Percentiles rank a stretch among this genome's conserved stretches.
Conservation (phyloP, 2,329 filamentous ascomycete genomes). For the Plectosphaerella plurivora region DNA sequence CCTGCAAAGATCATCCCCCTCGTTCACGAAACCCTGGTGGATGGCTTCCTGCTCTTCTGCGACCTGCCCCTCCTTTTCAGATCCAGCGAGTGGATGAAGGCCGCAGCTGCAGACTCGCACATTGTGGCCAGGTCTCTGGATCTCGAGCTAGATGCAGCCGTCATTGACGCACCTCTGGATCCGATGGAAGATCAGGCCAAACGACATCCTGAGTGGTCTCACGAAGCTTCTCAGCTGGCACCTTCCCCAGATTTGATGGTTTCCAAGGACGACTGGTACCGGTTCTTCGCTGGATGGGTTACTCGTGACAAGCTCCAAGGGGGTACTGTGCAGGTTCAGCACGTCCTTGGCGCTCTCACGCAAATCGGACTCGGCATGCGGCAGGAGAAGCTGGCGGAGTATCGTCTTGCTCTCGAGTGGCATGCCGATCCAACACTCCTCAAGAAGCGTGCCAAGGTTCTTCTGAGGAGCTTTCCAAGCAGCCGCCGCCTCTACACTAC, state of each 20-base stretch:
- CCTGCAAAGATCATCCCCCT: slow-evolving; percentile 22
- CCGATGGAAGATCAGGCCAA: not conserved
- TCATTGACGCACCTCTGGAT: not conserved
- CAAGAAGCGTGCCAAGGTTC: slow-evolving; percentile 66
- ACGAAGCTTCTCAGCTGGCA: slow-evolving; percentile 12
- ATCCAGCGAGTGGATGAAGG: slow-evolving; percentile 20
- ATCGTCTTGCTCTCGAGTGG: slow-evolving; percentile 65
- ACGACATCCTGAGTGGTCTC: slow-evolving; percentile 2
- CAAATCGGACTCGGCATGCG: slow-evolving; percentile 44
- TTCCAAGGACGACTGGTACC: slow-evolving; percentile 38
- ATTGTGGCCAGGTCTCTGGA: slow-evolving; percentile 1
- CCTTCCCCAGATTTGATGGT: slow-evolving; percentile 52
- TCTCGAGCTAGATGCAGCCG: slow-evolving; percentile 4
- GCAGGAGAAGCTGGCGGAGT: slow-evolving; percentile 57
- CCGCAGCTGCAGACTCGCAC: slow-evolving; percentile 20
- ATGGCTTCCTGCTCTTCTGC: slow-evolving; percentile 68
- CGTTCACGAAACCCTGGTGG: slow-evolving; percentile 23
- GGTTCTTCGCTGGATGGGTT: slow-evolving; percentile 24
- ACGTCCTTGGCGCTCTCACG: slow-evolving; percentile 50
- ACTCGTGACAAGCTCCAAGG: slow-evolving; percentile 13
- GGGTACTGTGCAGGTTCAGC: slow-evolving; percentile 33
- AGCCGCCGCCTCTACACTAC: slow-evolving; percentile 71
- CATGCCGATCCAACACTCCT: slow-evolving; percentile 47
- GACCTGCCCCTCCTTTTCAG: slow-evolving; percentile 50
- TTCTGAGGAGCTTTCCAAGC: slow-evolving; percentile 65